Evolutionary conservation across 768 basidiomycete genomes (phyloP).

Genomic region (Cyclocybe cylindracea): DNA sequence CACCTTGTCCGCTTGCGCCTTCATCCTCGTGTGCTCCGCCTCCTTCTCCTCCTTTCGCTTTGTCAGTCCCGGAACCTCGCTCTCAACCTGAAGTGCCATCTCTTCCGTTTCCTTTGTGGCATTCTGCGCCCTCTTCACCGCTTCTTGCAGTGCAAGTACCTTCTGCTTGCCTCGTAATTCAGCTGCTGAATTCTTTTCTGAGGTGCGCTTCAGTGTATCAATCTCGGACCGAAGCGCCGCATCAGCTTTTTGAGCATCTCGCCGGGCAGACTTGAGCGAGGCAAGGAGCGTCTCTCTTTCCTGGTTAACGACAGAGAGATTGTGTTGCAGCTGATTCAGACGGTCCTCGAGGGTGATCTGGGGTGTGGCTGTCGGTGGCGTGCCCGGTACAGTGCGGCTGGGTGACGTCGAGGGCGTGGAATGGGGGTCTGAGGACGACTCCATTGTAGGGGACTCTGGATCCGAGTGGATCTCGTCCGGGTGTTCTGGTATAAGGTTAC

Average conservation of each 20-base stretch:
- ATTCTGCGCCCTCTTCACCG: conserved; percentile 75
- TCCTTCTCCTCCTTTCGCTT: conserved; percentile 41
- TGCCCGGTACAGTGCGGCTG: conserved; percentile 29
- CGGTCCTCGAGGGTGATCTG: conserved; percentile 67
- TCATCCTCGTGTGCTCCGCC: conserved; percentile 40
- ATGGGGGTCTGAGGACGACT: conserved; percentile 32
- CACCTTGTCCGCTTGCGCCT: conserved; percentile 47
- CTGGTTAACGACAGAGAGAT: conserved; percentile 58
- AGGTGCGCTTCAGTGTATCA: conserved; percentile 77
- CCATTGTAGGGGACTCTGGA: conserved; percentile 32
- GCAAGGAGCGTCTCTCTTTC: conserved; percentile 71
- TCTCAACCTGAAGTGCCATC: conserved; percentile 47
- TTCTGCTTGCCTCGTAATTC: conserved; percentile 88
- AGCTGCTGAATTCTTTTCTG: conserved; percentile 72
- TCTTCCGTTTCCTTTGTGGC: conserved; percentile 49
- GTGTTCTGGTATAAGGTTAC: conserved; percentile 19
- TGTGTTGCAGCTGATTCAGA: conserved; percentile 62
- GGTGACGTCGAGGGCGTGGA: conserved; percentile 45
- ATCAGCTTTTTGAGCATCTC: conserved; percentile 83
- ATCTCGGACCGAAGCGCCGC: conserved; percentile 83
- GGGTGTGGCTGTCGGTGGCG: conserved; percentile 23
- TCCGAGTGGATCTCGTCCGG: conserved; percentile 36
- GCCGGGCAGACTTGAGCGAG: conserved; percentile 74
- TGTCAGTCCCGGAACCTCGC: conserved; percentile 41
- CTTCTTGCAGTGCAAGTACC: conserved; percentile 84